Conservation (phyloP, 2,329 filamentous ascomycete species). For the Alternaria novae-zelandiae region DNA sequence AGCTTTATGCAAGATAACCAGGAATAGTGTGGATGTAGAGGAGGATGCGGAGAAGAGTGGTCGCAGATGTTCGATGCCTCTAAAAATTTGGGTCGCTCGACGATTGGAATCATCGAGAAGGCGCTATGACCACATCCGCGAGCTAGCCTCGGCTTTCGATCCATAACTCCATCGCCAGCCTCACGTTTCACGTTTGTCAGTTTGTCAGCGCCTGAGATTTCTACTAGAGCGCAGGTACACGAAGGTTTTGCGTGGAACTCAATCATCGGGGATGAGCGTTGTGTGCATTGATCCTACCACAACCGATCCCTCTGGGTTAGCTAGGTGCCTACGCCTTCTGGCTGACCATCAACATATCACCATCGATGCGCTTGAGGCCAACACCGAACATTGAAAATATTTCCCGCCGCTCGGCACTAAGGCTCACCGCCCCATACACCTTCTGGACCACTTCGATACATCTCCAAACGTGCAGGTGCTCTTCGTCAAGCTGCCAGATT, state of each 20-base stretch:
- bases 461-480: not conserved
- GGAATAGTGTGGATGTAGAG: constrained; percentile 33
- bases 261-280: not conserved
- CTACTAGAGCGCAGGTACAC: not conserved
- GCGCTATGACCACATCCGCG: constrained; percentile 11
- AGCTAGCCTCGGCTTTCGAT: constrained; percentile 16
- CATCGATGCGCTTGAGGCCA: constrained; percentile 7
- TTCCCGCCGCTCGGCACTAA: not conserved
- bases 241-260: not conserved
- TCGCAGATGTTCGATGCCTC: constrained; percentile 8
- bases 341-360: constrained; percentile 18
- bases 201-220: not conserved
- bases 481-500: constrained; percentile 7
- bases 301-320: not conserved
- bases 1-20: constrained; percentile 42
- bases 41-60: constrained; percentile 28
- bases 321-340: not conserved
- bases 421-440: not conserved
- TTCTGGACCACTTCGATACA: constrained; percentile 8
- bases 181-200: not conserved
- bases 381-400: constrained; percentile 1
- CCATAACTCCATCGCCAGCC: constrained; percentile 4
- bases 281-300: not conserved
- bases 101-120: constrained; percentile 19
- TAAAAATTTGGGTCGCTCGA: constrained; percentile 13